phyloP scores from a whole-genome alignment of 148 eudicot species.

The Limonium bicolor region DNA sequence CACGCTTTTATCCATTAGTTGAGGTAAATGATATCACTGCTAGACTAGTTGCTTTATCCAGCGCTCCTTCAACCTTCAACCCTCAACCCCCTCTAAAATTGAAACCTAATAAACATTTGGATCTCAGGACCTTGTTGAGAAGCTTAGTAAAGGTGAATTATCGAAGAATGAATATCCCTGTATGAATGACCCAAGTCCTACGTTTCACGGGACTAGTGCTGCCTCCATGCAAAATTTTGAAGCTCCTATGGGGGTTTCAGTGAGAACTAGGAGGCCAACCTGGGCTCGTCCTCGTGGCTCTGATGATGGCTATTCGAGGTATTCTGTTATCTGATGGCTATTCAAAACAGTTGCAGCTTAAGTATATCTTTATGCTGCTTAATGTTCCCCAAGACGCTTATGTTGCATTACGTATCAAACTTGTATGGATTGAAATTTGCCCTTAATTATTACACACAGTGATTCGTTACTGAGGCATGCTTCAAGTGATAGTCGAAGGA shows the following conservation, averaged over 20 bases:
- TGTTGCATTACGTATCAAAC: not conserved
- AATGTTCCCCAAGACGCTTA: not conserved
- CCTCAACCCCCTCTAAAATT: too few species aligned
- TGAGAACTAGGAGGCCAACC: slow-evolving; percentile 80
- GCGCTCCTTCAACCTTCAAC: too few species aligned
- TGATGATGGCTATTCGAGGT: slow-evolving; percentile 98
- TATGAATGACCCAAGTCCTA: slow-evolving; percentile 94
- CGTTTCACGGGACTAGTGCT: slow-evolving; percentile 56
- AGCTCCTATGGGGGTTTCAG: slow-evolving; percentile 53
- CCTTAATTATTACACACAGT: too few species aligned
- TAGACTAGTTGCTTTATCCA: too few species aligned
- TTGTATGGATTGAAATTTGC: not conserved
- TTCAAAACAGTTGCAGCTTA: too few species aligned
- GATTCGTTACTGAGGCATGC: slow-evolving; percentile 78
- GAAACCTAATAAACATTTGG: not conserved
- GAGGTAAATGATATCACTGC: slow-evolving; percentile 36
- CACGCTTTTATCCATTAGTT: slow-evolving; percentile 86
- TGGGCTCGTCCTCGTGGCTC: slow-evolving; percentile 94
- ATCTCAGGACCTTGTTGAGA: slow-evolving; percentile 78
- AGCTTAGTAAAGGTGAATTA: slow-evolving; percentile 68
- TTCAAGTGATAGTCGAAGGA: slow-evolving; percentile 72
- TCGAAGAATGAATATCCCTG: slow-evolving; percentile 81
- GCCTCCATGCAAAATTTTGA: slow-evolving; percentile 30
- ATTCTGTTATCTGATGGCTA: too few species aligned
- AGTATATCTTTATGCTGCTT: not conserved